These are phyloP conservation scores for Ephemerocybe angulata DNA, from an alignment of 768 basidiomycete species.

Conservation along the genomic window DNA sequence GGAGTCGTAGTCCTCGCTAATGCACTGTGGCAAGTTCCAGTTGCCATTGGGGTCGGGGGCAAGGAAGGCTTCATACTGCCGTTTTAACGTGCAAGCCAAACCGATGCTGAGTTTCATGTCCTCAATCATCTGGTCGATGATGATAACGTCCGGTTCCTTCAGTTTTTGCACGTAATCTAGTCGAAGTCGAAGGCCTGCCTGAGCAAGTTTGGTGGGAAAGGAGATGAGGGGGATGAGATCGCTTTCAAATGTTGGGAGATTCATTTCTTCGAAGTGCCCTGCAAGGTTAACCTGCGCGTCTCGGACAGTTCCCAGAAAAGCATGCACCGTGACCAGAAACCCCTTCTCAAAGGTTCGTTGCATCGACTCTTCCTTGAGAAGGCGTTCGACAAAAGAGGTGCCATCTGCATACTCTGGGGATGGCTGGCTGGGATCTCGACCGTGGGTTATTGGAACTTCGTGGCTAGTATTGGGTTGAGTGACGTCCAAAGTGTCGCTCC, in stretches of 20 bases:
- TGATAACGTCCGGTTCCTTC: constrained; percentile 82
- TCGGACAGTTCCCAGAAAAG: constrained; percentile 81
- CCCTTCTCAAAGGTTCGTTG: constrained; percentile 92
- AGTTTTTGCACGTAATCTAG: constrained; percentile 86
- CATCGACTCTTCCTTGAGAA: constrained; percentile 95
- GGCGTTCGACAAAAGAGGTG: constrained; percentile 87
- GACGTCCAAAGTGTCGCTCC: constrained; percentile 86
- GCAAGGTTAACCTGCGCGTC: constrained; percentile 82
- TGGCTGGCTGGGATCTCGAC: constrained; percentile 17
- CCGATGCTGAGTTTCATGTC: constrained; percentile 89
- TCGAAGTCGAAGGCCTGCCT: constrained; percentile 85
- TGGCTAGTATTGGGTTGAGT: constrained; percentile 70
- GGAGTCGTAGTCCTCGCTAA: constrained; percentile 85
- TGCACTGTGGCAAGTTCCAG: constrained; percentile 87
- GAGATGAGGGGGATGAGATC: constrained; percentile 89
- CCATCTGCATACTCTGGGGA: constrained; percentile 55
- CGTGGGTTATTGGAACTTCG: constrained; percentile 44
- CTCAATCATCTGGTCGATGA: constrained; percentile 92
- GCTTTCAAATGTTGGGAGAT: constrained; percentile 85
- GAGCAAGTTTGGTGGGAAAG: constrained; percentile 94
- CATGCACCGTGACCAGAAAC: constrained; percentile 81
- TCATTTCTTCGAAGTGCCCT: constrained; percentile 76
- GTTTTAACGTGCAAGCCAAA: constrained; percentile 90
- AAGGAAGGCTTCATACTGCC: constrained; percentile 90
- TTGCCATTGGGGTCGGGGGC: constrained; percentile 80